A percentile compares a stretch with the other conserved stretches of the same genome.
Evolutionary conservation across 140 eudicot genomes (phyloP).

Genomic region (Ambrosia hybrid): DNA sequence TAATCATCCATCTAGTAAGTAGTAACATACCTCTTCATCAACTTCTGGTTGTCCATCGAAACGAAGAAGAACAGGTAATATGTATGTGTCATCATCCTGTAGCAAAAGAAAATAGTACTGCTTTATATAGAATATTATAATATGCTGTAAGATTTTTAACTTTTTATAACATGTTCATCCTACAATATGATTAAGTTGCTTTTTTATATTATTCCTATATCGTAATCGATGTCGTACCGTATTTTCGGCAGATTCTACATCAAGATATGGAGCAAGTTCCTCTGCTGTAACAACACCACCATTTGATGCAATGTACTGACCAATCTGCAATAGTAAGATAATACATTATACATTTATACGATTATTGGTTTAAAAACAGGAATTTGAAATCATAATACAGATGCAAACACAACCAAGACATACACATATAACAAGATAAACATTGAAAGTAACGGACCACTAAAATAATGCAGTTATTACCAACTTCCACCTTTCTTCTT

Average conservation of each 20-base stretch:
- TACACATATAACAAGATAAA: conserved; percentile 25
- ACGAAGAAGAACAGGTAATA: conserved; percentile 80
- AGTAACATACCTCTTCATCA: conserved; percentile 78
- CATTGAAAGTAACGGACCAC: conserved; percentile 65
- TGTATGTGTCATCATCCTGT: conserved; percentile 87
- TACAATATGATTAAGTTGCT: neutral
- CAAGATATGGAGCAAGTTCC: conserved; percentile 97
- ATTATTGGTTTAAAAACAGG: neutral
- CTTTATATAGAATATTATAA: neutral
- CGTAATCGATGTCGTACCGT: conserved; percentile 34
- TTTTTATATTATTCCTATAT: conserved; percentile 5
- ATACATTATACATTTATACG: neutral
- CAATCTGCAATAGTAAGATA: conserved; percentile 54
- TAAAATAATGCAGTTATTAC: conserved; percentile 85
- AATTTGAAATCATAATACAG: neutral
- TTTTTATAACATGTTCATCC: neutral
- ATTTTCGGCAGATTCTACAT: conserved; percentile 53
- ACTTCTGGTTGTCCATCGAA: conserved; percentile 93
- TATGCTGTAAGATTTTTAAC: neutral
- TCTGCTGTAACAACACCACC: conserved; percentile 94
- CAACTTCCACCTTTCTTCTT: conserved; percentile 99
- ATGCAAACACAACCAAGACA: conserved; percentile 19
- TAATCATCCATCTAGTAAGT: conserved; percentile 18
- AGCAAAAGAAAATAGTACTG: neutral
- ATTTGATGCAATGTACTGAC: conserved; percentile 70